Evolutionary conservation across 176 grass and related monocot genomes (phyloP), one percentile per base, ranked within the genome.

Genomic region (bread wheat (Triticum aestivum)): DNA sequence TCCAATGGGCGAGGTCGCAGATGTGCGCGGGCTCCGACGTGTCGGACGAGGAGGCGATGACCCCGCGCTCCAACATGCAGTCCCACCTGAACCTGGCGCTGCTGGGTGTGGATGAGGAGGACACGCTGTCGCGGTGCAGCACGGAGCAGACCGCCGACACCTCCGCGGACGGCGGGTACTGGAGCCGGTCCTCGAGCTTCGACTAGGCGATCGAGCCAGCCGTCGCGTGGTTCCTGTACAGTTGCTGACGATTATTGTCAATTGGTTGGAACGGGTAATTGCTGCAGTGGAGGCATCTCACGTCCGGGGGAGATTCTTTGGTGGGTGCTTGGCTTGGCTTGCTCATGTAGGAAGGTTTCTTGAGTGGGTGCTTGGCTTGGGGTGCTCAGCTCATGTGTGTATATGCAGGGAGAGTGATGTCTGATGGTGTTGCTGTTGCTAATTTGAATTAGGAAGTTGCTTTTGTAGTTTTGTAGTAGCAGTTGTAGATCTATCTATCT

Each of bases 131-230:
- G 9, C 79, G 63, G 21, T 89, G 89, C 86, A 99, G 97, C 85
- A 98, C 91, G 2, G 93, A 95, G 41, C 95, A 79, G 42, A 94
- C 90, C 2, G 80, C 88, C 11, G 97, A 90, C 82, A 81, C 96
- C 42, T 96, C 93, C 2, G 91, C 90, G 0, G 97, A 93, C 30
- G 94, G 89, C 63, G 94, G 87, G 63, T 99, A 97, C 89, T 93
- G 94, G 92, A 97, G 97, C 75, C 76, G 87, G 0, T 97, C 97
- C 1, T 96, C 94, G 2, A 98, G 94, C 89, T 92, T 98, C 1
- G 86, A 97, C 75, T 99, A 91, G 87, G 23, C 29, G 17, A 70
- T 75, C 1, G 5, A 71, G 23, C n/a, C 41, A 17, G 18, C 14
- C 37, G 9, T 72, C 42, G 34, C 18, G 24, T 88, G 73, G 51